A percentile compares a stretch with the other conserved stretches of the same genome.
Conservation (phyloP, 2,329 filamentous ascomycete genomes). For the Plenodomus lindquistii region DNA sequence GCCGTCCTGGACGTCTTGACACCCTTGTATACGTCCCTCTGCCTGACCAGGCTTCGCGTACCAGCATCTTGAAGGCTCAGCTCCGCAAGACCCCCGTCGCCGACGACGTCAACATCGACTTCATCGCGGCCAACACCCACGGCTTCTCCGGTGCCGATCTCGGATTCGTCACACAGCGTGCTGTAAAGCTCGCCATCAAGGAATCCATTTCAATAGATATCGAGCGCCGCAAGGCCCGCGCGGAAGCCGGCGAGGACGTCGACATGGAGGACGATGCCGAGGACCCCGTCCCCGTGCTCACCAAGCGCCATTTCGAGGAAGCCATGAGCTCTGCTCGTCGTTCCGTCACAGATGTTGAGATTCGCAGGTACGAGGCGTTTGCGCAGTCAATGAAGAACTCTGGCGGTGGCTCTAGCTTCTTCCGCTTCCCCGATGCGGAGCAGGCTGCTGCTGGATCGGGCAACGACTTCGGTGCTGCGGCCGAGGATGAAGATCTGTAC, state of each 20-base stretch:
- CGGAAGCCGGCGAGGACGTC: conserved; percentile 71
- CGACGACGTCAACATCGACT: conserved; percentile 81
- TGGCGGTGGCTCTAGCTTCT: conserved; percentile 91
- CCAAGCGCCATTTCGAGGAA: conserved; percentile 97
- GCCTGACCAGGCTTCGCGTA: conserved; percentile 87
- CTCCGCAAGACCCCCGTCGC: conserved; percentile 97
- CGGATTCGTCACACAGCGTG: conserved; percentile 97
- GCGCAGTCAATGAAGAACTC: conserved; percentile 99
- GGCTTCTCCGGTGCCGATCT: conserved; percentile 99
- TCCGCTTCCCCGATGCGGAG: conserved; percentile 77
- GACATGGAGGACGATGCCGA: conserved; percentile 77
- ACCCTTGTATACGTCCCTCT: conserved; percentile 98
- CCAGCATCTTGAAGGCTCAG: conserved; percentile 89
- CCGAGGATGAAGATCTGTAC: conserved; percentile 96
- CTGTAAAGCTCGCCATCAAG: conserved; percentile 99
- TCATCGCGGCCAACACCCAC: conserved; percentile 95
- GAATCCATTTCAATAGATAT: conserved; percentile 89
- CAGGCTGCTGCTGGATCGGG: conserved; percentile 54
- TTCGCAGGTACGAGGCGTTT: conserved; percentile 97
- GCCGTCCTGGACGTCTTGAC: conserved; percentile 97
- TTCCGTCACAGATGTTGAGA: conserved; percentile 95
- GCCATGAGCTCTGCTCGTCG: conserved; percentile 93
- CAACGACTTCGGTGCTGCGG: conserved; percentile 75
- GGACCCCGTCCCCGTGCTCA: conserved; percentile 94
- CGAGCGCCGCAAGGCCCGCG: conserved; percentile 84